Conservation (phyloP, 306 rosid genomes). For the Parietaria judaica region DNA sequence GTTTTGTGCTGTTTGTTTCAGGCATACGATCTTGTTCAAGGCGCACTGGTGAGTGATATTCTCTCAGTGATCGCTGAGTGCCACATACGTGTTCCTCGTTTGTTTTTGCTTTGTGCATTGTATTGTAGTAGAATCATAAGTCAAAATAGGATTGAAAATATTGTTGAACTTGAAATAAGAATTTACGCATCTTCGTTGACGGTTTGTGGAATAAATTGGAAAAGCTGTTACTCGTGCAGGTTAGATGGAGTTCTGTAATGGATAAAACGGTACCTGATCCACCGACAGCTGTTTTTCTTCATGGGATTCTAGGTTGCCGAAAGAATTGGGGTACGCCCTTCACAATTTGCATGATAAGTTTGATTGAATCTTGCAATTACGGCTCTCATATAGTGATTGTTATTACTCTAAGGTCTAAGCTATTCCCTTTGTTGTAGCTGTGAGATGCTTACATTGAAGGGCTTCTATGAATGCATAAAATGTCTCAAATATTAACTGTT, state of each 20-base stretch:
- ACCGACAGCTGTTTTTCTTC: conserved; percentile 89
- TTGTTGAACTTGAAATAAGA: neutral
- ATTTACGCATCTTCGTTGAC: neutral
- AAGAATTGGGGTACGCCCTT: conserved; percentile 80
- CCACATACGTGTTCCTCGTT: no score
- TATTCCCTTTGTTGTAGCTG: no score
- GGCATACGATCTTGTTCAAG: conserved; percentile 92
- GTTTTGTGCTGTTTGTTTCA: conserved; percentile 19
- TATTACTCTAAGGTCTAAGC: no score
- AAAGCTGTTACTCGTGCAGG: conserved; percentile 33
- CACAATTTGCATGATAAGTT: no score
- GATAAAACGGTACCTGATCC: conserved; percentile 60
- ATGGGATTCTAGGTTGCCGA: conserved; percentile 86
- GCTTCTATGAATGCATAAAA: no score
- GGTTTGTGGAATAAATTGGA: neutral
- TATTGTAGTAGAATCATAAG: neutral
- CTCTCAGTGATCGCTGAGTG: neutral
- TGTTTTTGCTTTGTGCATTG: neutral
- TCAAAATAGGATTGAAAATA: no score
- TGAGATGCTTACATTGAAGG: no score
- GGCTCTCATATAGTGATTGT: no score
- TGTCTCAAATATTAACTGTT: no score
- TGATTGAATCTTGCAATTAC: neutral
- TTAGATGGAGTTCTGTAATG: conserved; percentile 75
- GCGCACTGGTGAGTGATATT: conserved; percentile 65